phyloP scores from a whole-genome alignment of 2,329 filamentous ascomycete species.

The Pseudogymnoascus sp. region DNA sequence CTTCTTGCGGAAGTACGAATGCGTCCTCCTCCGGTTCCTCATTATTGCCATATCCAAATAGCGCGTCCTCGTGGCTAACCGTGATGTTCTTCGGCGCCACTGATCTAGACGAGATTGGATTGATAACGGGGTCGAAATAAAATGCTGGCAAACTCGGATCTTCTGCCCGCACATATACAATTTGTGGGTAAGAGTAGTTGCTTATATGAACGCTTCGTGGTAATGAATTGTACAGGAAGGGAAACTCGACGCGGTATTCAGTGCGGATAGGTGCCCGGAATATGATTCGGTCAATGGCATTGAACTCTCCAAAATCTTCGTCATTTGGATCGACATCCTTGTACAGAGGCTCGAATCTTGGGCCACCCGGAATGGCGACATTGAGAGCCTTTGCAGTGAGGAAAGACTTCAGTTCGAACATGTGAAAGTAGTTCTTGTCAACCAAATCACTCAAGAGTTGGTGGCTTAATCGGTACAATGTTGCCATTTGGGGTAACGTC shows the following conservation, averaged over 20 bases:
- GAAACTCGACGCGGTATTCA: conserved; percentile 90
- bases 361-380: conserved; percentile 94
- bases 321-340: conserved; percentile 99
- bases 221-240: conserved; percentile 92
- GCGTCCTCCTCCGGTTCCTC: conserved; percentile 67
- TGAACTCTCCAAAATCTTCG: conserved; percentile 99
- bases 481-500: conserved; percentile 89
- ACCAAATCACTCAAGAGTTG: conserved; percentile 86
- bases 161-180: conserved; percentile 83
- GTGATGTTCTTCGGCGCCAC: conserved; percentile 93
- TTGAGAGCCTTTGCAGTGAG: conserved; percentile 95
- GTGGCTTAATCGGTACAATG: conserved; percentile 83
- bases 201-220: conserved; percentile 88
- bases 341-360: conserved; percentile 92
- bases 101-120: conserved; percentile 91
- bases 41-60: conserved; percentile 77
- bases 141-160: conserved; percentile 88
- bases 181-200: conserved; percentile 90
- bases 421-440: conserved; percentile 95
- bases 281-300: conserved; percentile 98
- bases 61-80: conserved; percentile 83
- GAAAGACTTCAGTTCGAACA: conserved; percentile 93
- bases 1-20: conserved; percentile 72
- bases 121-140: conserved; percentile 96
- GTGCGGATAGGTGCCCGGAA: conserved; percentile 93